A percentile compares a stretch with the other conserved stretches of the same genome.
These are phyloP conservation scores for Fusarium subglutinans DNA, from an alignment of 2,329 filamentous ascomycete species.

Conservation along the genomic window DNA sequence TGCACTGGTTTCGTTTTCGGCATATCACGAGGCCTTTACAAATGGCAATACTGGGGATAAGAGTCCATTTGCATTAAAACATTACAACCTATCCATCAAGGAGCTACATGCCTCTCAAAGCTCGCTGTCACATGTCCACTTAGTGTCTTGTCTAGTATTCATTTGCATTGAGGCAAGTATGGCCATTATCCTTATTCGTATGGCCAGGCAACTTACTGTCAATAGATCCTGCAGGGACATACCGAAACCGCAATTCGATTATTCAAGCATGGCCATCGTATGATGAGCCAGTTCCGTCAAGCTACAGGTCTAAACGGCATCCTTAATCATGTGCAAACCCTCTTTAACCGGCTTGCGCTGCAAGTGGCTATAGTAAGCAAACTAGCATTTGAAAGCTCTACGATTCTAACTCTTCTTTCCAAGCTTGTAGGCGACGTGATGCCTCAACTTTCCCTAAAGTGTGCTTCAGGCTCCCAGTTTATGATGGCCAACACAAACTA, in stretches of 20 bases:
- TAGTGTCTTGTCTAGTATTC: neutral
- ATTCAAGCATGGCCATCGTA: neutral
- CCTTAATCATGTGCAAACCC: neutral
- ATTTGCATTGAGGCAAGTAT: neutral
- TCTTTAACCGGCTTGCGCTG: neutral
- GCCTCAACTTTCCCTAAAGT: rapidly evolving
- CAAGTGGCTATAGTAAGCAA: neutral
- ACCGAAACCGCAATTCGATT: neutral
- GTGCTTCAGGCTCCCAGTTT: neutral
- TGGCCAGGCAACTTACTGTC: rapidly evolving
- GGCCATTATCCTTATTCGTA: rapidly evolving
- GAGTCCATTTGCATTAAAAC: neutral
- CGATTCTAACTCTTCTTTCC: neutral
- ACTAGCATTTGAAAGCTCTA: no score
- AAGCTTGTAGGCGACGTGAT: rapidly evolving
- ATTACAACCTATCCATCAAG: neutral
- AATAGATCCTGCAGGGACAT: neutral
- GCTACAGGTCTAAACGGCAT: neutral
- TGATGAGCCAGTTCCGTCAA: neutral
- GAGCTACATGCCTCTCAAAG: neutral
- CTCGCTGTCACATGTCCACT: neutral
- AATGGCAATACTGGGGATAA: rapidly evolving
- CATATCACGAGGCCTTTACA: neutral
- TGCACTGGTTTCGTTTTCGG: neutral
- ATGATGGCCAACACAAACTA: rapidly evolving